Evolutionary conservation across 208 protist species (phyloP), one percentile per base, ranked within the genome.

Genomic region (Naegleria gruberi): DNA sequence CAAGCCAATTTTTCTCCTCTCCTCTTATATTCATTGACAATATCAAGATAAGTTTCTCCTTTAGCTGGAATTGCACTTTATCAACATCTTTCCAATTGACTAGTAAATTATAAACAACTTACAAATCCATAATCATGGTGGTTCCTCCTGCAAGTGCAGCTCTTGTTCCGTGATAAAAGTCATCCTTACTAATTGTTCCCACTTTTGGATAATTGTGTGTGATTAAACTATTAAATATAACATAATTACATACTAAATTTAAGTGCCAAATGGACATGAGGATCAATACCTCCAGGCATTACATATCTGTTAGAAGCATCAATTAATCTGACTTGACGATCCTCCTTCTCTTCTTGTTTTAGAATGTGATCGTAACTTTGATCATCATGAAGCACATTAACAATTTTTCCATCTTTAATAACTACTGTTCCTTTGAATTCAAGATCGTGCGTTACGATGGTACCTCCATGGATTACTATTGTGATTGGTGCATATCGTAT

Each of bases 41-140:
- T 47, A 10, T 40, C 47, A 47, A 55, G 37, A 4, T 44, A 82
- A 34, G 37, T 90, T 93, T 34, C 47, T 47, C 41, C 91, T 84
- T 37, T 85, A 7, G 47, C 0, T 92, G 37, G 17, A 34, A 51
- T 90, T 85, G 92, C 95, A 95, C 51, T 65, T 3, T 65, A 55
- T 55, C 8, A 55, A 55, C 15, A 55, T 19, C 15, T 55, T 55
- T 15, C 5, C 15, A 55, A 55, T 86, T 92, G 74, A 17, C 42
- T 19, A 45, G 93, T 94, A 82, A 96, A 94, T 4, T 95, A 91
- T 91, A 30, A 1, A 65, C 12, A 65, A 65, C 51, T 65, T 65
- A 65, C 51, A 97, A 97, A 91, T 97, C 95, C n/a, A 97, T 91
- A 55, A 96, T 85, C 90, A 95, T 93, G n/a, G 95, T 96, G 55